Evolutionary conservation across 2,329 filamentous ascomycete genomes (phyloP).

Genomic region (Chaetomiaceae sp.): DNA sequence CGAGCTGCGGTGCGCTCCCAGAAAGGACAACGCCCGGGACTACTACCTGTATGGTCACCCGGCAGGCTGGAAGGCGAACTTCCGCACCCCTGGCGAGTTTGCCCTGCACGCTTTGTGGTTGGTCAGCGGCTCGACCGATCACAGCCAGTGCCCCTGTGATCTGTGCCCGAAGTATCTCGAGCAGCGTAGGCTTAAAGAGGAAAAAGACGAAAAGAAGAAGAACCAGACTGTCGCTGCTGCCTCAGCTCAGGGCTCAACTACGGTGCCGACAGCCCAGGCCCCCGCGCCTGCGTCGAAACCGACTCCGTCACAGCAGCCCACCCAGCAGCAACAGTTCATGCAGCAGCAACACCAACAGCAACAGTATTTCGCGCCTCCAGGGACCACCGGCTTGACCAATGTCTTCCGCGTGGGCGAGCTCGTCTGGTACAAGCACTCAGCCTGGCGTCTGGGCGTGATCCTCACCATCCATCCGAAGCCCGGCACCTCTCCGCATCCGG

Average conservation of each 20-base stretch:
- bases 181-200: not conserved
- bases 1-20: slow-evolving; percentile 27
- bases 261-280: not conserved
- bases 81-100: slow-evolving; percentile 49
- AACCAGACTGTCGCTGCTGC: not conserved
- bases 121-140: slow-evolving; percentile 41
- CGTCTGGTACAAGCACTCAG: slow-evolving; percentile 31
- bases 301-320: slow-evolving; percentile 1
- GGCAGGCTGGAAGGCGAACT: slow-evolving; percentile 40
- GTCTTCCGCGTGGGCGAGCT: slow-evolving; percentile 32
- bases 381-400: slow-evolving; percentile 20
- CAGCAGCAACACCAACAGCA: slow-evolving; percentile 6
- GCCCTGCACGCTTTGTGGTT: slow-evolving; percentile 48
- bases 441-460: slow-evolving; percentile 33
- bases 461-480: slow-evolving; percentile 19
- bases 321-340: slow-evolving; percentile 7
- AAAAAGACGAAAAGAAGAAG: slow-evolving; percentile 9
- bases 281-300: not conserved
- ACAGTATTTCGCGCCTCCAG: slow-evolving; percentile 12
- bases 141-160: slow-evolving; percentile 45
- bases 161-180: slow-evolving; percentile 35
- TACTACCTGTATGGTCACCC: slow-evolving; percentile 46
- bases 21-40: slow-evolving; percentile 37
- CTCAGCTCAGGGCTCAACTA: not conserved
- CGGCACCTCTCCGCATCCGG: slow-evolving; percentile 4